Percentiles rank a stretch among this genome's conserved stretches.
phyloP scores from a whole-genome alignment of 2,329 filamentous ascomycete species.

The Colletotrichum chrysophilum region DNA sequence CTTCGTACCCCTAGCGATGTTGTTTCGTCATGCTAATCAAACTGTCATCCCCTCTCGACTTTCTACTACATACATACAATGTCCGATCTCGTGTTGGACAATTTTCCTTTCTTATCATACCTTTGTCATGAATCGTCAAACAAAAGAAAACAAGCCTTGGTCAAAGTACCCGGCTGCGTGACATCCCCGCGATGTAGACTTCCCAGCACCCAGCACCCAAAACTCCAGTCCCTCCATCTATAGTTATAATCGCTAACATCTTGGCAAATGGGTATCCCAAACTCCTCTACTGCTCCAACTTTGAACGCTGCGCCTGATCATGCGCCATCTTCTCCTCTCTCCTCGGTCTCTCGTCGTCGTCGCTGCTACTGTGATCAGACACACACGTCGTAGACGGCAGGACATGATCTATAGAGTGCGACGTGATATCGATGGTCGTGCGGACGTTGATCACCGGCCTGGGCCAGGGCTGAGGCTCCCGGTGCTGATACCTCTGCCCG shows the following conservation, averaged over 20 bases:
- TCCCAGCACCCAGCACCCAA: not conserved
- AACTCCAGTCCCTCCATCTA: not conserved
- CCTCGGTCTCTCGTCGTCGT: not conserved
- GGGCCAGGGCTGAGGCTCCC: not conserved
- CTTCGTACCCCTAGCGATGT: not conserved
- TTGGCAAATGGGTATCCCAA: not conserved
- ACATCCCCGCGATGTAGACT: not conserved
- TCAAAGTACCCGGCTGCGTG: not conserved
- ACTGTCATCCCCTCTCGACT: not conserved
- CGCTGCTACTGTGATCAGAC: not conserved
- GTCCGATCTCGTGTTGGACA: not conserved
- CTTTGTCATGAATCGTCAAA: not conserved
- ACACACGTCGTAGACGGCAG: not conserved
- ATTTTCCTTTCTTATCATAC: not conserved
- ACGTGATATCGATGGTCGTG: slow-evolving; percentile 15
- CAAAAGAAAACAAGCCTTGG: not conserved
- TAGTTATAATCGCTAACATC: not conserved
- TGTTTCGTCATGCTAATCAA: not conserved
- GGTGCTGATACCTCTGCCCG: not conserved
- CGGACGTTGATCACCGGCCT: slow-evolving; percentile 16
- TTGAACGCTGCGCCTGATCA: not conserved
- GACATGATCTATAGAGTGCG: not conserved
- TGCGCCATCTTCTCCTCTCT: not conserved
- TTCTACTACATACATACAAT: not conserved
- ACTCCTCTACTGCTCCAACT: not conserved